Evolutionary conservation across 164 flowering plant species (phyloP).

Genomic region (Tetrastigma voinierianum): DNA sequence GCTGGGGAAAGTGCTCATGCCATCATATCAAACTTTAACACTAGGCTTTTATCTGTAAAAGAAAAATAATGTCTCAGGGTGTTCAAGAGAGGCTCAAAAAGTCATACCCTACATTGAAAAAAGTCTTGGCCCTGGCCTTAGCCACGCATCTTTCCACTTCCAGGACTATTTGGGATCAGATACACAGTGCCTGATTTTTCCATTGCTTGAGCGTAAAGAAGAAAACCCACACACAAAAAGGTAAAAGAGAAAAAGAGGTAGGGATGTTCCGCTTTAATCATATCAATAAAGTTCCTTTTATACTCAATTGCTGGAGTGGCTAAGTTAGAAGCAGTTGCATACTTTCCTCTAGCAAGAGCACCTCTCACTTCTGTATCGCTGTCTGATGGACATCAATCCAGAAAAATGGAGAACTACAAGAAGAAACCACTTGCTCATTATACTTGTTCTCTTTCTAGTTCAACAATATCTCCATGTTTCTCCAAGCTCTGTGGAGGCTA

Average conservation of each 20-base stretch:
- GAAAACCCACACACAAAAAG: neutral
- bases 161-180: neutral
- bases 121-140: neutral
- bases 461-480: neutral
- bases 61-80: neutral
- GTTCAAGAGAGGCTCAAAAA: neutral
- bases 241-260: too few species aligned
- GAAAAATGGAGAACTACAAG: neutral
- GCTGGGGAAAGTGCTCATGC: too few species aligned
- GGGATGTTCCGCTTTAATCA: constrained; percentile 11
- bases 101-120: neutral
- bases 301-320: neutral
- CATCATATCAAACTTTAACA: too few species aligned
- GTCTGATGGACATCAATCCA: neutral
- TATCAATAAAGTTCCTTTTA: neutral
- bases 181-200: neutral
- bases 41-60: too few species aligned
- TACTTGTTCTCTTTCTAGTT: constrained; percentile 5
- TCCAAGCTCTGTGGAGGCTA: constrained; percentile 4
- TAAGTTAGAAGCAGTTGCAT: neutral
- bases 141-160: neutral
- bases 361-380: neutral
- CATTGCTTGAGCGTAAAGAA: neutral
- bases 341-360: neutral
- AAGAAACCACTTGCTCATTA: constrained; percentile 2